phyloP scores from a whole-genome alignment of 257 asterid genomes.

The Paraleonurus japonicus region DNA sequence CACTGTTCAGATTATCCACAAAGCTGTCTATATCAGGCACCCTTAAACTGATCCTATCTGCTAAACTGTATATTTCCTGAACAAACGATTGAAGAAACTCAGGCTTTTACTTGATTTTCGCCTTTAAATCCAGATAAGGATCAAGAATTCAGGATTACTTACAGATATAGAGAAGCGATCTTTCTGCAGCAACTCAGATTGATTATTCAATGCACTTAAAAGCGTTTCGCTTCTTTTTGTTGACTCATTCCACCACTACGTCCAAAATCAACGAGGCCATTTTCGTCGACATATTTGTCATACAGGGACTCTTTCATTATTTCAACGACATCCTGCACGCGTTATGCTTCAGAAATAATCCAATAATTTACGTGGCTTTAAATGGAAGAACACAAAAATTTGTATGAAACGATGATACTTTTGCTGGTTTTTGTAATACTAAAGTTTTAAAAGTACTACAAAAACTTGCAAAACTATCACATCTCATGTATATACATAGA shows the following conservation, averaged over 20 bases:
- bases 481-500: too few species aligned
- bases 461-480: too few species aligned
- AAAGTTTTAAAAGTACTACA: too few species aligned
- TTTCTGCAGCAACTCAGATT: conserved; percentile 77
- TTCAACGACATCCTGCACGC: conserved; percentile 84
- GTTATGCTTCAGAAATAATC: conserved; percentile 26
- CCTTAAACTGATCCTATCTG: conserved; percentile 69
- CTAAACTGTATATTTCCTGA: conserved; percentile 89
- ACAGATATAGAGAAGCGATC: conserved; percentile 90
- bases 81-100: conserved; percentile 20
- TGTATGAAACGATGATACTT: too few species aligned
- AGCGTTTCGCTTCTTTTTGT: conserved; percentile 93
- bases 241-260: conserved; percentile 99
- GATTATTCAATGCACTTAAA: conserved; percentile 85
- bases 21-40: conserved; percentile 90
- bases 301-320: conserved; percentile 95
- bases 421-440: too few species aligned
- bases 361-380: background rate
- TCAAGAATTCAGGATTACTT: conserved; percentile 23
- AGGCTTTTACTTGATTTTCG: background rate
- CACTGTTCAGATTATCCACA: conserved; percentile 75
- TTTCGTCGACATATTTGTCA: conserved; percentile 92
- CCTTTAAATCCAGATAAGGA: conserved; percentile 18
- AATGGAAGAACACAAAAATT: too few species aligned
- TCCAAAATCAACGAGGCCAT: conserved; percentile 90